Conservation (phyloP, 2,329 filamentous ascomycete species). For the Aspergillus thermomutatus region DNA sequence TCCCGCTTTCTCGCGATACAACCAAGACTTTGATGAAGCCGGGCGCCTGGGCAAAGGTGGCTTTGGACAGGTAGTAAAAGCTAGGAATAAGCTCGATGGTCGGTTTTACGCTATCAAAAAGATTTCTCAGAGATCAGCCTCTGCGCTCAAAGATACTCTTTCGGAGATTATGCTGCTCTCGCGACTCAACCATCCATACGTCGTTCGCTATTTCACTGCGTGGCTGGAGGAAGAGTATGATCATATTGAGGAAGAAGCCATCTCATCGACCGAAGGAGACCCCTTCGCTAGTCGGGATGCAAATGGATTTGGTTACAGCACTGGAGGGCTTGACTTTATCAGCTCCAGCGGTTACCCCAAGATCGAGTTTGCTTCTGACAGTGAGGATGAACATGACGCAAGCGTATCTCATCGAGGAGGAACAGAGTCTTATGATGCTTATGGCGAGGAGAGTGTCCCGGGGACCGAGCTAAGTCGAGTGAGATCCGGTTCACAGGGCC, state of each 20-base stretch:
- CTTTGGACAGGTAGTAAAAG: conserved; percentile 94
- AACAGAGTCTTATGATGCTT: conserved; percentile 20
- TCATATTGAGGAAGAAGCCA: conserved; percentile 40
- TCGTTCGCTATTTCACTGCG: conserved; percentile 89
- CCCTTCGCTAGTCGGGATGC: conserved; percentile 33
- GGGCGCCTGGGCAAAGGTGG: conserved; percentile 87
- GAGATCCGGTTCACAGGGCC: conserved; percentile 47
- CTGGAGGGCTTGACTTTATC: conserved; percentile 86
- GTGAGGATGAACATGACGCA: conserved; percentile 44
- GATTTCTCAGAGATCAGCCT: conserved; percentile 76
- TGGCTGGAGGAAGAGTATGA: conserved; percentile 74
- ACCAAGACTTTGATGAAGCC: conserved; percentile 85
- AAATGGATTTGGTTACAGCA: conserved; percentile 61
- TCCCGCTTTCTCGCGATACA: conserved; percentile 68
- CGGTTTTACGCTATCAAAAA: conserved; percentile 97
- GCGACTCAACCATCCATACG: conserved; percentile 83
- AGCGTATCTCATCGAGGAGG: conserved; percentile 33
- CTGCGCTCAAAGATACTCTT: conserved; percentile 60
- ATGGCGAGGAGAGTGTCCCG: conserved; percentile 21
- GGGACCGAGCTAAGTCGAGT: conserved; percentile 38
- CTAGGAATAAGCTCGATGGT: conserved; percentile 87
- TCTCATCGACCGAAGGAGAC: conserved; percentile 54
- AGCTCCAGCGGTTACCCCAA: conserved; percentile 76
- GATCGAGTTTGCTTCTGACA: conserved; percentile 68
- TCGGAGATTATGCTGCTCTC: conserved; percentile 87